A percentile compares a stretch with the other conserved stretches of the same genome.
phyloP scores from a whole-genome alignment of 164 flowering plant species.

The Berberis vulgaris region DNA sequence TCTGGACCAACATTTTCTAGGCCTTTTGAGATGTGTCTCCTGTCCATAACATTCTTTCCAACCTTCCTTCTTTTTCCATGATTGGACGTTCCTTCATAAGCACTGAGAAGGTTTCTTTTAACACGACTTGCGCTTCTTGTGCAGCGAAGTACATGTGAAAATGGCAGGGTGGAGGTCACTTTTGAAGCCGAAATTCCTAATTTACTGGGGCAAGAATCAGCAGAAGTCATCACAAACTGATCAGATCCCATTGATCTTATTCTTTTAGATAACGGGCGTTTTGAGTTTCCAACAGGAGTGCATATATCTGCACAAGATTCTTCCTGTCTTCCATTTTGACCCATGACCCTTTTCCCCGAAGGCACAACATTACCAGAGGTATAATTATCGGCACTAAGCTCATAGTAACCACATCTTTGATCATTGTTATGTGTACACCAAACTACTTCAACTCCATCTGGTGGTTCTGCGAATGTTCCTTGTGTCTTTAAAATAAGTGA shows the following conservation, averaged over 20 bases:
- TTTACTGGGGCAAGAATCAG: conserved; percentile 18
- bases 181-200: conserved; percentile 17
- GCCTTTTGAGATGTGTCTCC: conserved; percentile 5
- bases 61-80: conserved; percentile 9
- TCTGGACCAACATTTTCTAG: not conserved
- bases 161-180: conserved; percentile 13
- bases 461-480: conserved; percentile 76
- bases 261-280: conserved; percentile 21
- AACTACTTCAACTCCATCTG: conserved; percentile 51
- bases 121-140: conserved; percentile 36
- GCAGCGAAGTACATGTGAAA: conserved; percentile 22
- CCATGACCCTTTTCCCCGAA: conserved; percentile 21
- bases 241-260: conserved; percentile 18
- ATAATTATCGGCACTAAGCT: conserved; percentile 30
- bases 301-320: conserved; percentile 23
- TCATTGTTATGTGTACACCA: conserved; percentile 65
- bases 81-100: conserved; percentile 30
- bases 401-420: conserved; percentile 83
- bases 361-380: conserved; percentile 14
- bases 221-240: conserved; percentile 4
- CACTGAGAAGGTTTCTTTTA: conserved; percentile 52
- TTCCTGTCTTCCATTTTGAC: conserved; percentile 36
- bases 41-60: conserved; percentile 13
- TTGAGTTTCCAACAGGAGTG: conserved; percentile 16
- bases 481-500: conserved; percentile 89